Base-by-base conservation (phyloP, 495 filamentous ascomycete species). In the Aspergillus nanangensis region DNA sequence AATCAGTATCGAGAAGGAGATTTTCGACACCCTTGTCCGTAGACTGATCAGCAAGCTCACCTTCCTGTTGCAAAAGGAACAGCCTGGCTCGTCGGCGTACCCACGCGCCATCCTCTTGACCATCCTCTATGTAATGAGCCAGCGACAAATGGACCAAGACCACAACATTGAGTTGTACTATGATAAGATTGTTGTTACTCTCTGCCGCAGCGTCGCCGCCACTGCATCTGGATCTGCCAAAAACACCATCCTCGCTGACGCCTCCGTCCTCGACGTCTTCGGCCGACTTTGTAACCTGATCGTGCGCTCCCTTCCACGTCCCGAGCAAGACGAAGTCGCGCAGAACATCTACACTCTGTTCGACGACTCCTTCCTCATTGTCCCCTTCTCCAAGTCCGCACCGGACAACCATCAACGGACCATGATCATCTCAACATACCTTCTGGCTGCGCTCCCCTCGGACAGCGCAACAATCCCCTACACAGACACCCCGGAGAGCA, bases 11-110 rank as follows among this genome's bases (percentile, higher is more conserved):
- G 84, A 87, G 48, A 71, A 72, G 41, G 72, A 80, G 24, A 72
- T 87, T 21, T 87, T 87, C 53, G 80, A 86, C 37, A 84, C 83
- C 0, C 56, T 88, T n/a, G 69, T 88, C 41, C 72, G 83, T 31
- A 72, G 85, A 15, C 62, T 89, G 9, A 71, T 84, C 47, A 86
- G 81, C 58, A 87, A 83, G 48, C 53, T 87, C n/a, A 70, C 77
- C 23, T 47, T 77, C 10, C 62, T 83, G 17, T 67, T 88, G 9
- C 69, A 79, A 44, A 77, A 72, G 54, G 71, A 76, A 25, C 67
- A 78, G 27, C 52, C 58, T 17, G 68, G 63, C 3, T 73, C 75
- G 19, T 61, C 70, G 7, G 58, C 51, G 9, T 88, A 87, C 54
- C 69, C 80, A 14, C 64, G 67, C 18, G 77, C 79, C 10, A 75